These are phyloP conservation scores for Talaromyces islandicus DNA, from an alignment of 2,329 filamentous ascomycete genomes.

Conservation along the genomic window DNA sequence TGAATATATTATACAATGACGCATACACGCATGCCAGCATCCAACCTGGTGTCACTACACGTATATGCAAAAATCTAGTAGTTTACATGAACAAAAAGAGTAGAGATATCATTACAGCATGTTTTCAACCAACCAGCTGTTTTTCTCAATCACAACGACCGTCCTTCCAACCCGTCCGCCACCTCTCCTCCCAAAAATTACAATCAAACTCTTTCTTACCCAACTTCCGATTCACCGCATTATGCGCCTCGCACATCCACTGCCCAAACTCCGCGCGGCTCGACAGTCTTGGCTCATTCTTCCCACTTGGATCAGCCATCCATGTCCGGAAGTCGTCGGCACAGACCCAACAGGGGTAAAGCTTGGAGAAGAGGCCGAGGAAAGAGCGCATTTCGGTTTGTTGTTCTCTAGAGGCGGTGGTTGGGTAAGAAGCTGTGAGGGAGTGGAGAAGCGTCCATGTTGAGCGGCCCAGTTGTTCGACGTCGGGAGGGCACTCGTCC, in stretches of 20 bases:
- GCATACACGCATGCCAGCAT: background rate
- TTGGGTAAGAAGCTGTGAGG: slow-evolving; percentile 81
- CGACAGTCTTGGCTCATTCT: slow-evolving; percentile 58
- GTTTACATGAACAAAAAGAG: background rate
- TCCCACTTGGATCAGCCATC: slow-evolving; percentile 54
- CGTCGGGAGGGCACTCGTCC: slow-evolving; percentile 80
- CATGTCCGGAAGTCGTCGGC: slow-evolving; percentile 85
- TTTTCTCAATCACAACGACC: slow-evolving; percentile 50
- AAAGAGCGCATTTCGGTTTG: slow-evolving; percentile 74
- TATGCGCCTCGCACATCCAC: slow-evolving; percentile 48
- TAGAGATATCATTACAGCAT: background rate
- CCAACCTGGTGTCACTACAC: background rate
- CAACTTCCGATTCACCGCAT: slow-evolving; percentile 60
- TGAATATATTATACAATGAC: background rate
- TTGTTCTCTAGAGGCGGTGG: slow-evolving; percentile 58
- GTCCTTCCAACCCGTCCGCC: slow-evolving; percentile 79
- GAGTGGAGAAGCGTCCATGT: slow-evolving; percentile 93
- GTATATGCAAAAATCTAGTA: background rate
- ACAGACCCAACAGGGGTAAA: slow-evolving; percentile 96
- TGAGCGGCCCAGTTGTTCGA: slow-evolving; percentile 76
- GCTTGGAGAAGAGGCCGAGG: slow-evolving; percentile 69
- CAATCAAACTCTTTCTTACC: slow-evolving; percentile 93
- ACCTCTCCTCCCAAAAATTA: slow-evolving; percentile 82
- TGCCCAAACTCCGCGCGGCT: slow-evolving; percentile 43
- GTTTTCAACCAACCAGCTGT: background rate